Percentiles rank a stretch among this genome's conserved stretches.
phyloP scores from a whole-genome alignment of 257 asterid genomes.

The Penstemon davidsonii region DNA sequence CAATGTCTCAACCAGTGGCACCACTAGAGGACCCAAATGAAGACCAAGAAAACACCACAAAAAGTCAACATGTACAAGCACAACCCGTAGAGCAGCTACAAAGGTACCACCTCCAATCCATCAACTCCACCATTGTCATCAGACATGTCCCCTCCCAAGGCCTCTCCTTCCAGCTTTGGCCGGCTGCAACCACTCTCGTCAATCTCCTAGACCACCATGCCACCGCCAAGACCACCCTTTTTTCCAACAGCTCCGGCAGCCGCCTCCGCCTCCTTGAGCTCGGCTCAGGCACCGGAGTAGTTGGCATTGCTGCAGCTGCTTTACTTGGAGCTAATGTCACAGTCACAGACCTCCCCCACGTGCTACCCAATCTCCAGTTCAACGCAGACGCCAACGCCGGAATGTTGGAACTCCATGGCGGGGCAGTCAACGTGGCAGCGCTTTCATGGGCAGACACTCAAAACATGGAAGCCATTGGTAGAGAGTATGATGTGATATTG shows the following conservation, averaged over 20 bases:
- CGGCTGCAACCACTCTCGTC: slow-evolving; percentile 77
- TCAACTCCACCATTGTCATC: slow-evolving; percentile 49
- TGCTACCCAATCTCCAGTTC: slow-evolving; percentile 62
- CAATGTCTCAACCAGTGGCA: slow-evolving; percentile 24
- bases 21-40: slow-evolving; percentile 13
- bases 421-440: slow-evolving; percentile 48
- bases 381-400: slow-evolving; percentile 63
- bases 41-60: slow-evolving; percentile 16
- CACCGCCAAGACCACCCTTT: slow-evolving; percentile 15
- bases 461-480: slow-evolving; percentile 61
- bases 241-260: slow-evolving; percentile 24
- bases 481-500: slow-evolving; percentile 59
- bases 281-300: slow-evolving; percentile 93
- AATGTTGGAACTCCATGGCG: slow-evolving; percentile 40
- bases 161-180: slow-evolving; percentile 95
- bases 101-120: slow-evolving; percentile 45
- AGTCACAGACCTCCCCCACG: slow-evolving; percentile 84
- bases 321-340: slow-evolving; percentile 71
- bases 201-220: slow-evolving; percentile 58
- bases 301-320: slow-evolving; percentile 84
- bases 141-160: slow-evolving; percentile 78
- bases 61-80: slow-evolving; percentile 9
- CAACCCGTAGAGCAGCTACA: slow-evolving; percentile 13
- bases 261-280: slow-evolving; percentile 75
- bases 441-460: slow-evolving; percentile 67